phyloP scores from a whole-genome alignment of 345 rosid species.

The Boechera retrofracta region DNA sequence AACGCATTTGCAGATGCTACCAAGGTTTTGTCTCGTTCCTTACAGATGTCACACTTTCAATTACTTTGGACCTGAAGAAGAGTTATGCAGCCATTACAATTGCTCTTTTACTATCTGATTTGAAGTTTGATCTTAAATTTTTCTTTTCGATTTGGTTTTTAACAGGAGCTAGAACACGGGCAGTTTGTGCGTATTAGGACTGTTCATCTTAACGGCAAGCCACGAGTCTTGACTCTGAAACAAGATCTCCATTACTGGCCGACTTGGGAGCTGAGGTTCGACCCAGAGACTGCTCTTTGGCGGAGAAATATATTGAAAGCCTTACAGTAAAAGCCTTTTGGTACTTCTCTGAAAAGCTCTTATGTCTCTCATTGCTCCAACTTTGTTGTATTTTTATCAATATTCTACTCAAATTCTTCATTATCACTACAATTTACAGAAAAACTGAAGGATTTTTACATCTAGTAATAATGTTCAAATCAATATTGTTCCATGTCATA shows the following conservation, averaged over 20 bases:
- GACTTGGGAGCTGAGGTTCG: conserved; percentile 87
- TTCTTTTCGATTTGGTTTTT: conserved; percentile 12
- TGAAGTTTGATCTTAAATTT: conserved; percentile 3
- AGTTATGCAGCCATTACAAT: background rate
- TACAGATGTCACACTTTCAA: conserved; percentile 13
- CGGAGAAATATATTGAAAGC: conserved; percentile 64
- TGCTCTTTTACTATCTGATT: conserved; percentile 1
- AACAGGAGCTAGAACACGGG: conserved; percentile 79
- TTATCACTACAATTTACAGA: conserved; percentile 22
- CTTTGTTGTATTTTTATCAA: conserved; percentile 34
- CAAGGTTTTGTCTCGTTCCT: conserved; percentile 56
- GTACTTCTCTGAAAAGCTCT: conserved; percentile 21
- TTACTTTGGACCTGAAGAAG: background rate
- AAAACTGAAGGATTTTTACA: conserved; percentile 6
- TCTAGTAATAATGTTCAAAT: conserved; percentile 2
- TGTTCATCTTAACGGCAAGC: conserved; percentile 87
- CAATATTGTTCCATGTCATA: background rate
- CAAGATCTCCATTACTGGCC: conserved; percentile 99
- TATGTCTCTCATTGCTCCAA: conserved; percentile 12
- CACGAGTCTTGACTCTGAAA: conserved; percentile 84
- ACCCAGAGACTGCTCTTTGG: conserved; percentile 80
- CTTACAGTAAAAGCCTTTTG: conserved; percentile 42
- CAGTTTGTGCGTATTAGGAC: conserved; percentile 88
- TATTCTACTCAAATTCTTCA: conserved; percentile 10
- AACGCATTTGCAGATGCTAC: conserved; percentile 73